These are phyloP conservation scores for Moesziomyces sp. DNA, from an alignment of 1,284 basidiomycete species.

Conservation along the genomic window DNA sequence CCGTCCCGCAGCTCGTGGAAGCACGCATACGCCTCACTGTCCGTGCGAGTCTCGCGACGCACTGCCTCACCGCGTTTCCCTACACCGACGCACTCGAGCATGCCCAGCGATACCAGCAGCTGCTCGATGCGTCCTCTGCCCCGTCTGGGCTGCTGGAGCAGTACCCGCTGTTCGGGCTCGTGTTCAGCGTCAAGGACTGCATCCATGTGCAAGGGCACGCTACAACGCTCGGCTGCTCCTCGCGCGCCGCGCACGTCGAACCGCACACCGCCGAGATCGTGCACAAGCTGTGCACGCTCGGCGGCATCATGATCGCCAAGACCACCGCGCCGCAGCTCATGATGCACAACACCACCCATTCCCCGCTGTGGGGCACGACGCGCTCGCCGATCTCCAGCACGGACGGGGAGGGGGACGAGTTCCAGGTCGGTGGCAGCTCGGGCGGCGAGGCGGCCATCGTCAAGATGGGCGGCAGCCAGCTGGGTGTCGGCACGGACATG, in stretches of 20 bases:
- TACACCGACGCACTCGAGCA: conserved; percentile 15
- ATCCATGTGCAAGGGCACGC: conserved; percentile 35
- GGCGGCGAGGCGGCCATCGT: conserved; percentile 54
- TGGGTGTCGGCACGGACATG: conserved; percentile 55
- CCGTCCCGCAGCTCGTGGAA: conserved; percentile 13
- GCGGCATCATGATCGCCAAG: conserved; percentile 53
- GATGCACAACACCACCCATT: conserved; percentile 43
- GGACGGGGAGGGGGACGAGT: conserved; percentile 9
- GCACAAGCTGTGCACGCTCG: conserved; percentile 2
- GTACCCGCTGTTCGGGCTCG: conserved; percentile 30
- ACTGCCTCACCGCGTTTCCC: conserved; percentile 46
- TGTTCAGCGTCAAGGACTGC: conserved; percentile 56
- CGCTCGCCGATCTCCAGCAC: conserved; percentile 3
- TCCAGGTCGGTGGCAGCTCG: conserved; percentile 51
- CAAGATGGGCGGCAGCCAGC: conserved; percentile 32
- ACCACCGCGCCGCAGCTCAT: conserved; percentile 52
- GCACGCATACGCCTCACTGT: conserved; percentile 28
- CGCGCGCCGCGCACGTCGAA: conserved; percentile 13
- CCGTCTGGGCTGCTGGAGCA: conserved; percentile 1
- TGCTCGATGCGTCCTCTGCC: neutral
- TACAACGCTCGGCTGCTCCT: conserved; percentile 44
- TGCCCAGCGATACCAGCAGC: neutral
- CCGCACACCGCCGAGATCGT: conserved; percentile 12
- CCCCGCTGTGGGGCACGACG: conserved; percentile 35
- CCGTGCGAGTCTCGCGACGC: conserved; percentile 27